Evolutionary conservation across 2,329 filamentous ascomycete genomes (phyloP), one percentile per base, ranked within the genome.

Genomic region (Xylaria sp.): DNA sequence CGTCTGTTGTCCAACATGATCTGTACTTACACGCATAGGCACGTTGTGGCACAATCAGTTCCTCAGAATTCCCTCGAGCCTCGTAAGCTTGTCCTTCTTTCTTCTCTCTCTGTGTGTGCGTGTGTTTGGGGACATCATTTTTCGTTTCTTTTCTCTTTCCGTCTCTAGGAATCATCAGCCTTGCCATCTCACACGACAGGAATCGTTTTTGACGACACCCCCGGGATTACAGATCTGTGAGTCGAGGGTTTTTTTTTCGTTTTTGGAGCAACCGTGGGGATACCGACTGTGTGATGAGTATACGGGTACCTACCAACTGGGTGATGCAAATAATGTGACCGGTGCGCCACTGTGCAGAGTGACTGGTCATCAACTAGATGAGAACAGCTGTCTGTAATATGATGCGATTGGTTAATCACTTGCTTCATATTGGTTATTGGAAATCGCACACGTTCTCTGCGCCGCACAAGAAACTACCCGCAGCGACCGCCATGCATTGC

Each of bases 261-360:
- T 28, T 58, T 55, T 37, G 52, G 20, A 60, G 39, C 48, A 52
- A 50, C n/a, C 20, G 39, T 34, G 28, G 20, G 50, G 23, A 51
- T 32, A 37, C 34, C 12, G 28, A 50, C 34, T 39, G 57, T 32
- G 57, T 44, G 59, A 66, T 39, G 56, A 50, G 13, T 46, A 37
- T 48, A 63, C 58, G n/a, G 37, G 57, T 65, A 52, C 52, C 56
- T 64, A 56, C 46, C 63, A 57, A 57, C 28, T 62, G 51, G 55
- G 65, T 59, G 58, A 66, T 56, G 62, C 68, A 61, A 59, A 52
- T 46, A 59, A 25, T 63, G 59, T 63, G 70, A 72, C 68, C 65
- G 70, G 60, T 69, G 60, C 70, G 66, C 65, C 69, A 69, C 68
- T 39, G 60, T 72, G 59, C 68, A 72, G 59, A 46, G 55, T 57